Evolutionary conservation across 2,329 filamentous ascomycete species (phyloP), one percentile per base, ranked within the genome.

Genomic region (Aspergillus neotritici): DNA sequence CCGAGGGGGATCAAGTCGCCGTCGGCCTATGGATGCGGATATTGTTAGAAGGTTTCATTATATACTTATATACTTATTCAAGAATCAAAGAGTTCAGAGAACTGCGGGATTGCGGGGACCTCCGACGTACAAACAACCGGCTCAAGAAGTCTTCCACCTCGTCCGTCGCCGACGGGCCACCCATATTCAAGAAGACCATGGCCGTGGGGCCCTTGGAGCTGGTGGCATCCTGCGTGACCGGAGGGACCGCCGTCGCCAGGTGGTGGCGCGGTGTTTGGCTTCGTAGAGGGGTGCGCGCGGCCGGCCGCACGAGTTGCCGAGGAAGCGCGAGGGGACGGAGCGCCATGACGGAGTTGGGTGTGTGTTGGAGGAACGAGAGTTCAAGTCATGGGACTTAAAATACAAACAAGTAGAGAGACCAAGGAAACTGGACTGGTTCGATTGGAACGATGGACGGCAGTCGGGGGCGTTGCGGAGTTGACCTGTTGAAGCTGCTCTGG

Each of bases 151-250:
- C 82, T 56, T 84, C 83, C 30, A 98, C 93, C 71, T 98, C 89
- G 54, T 83, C 80, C 4, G 84, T 86, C 4, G 86, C 95, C 1
- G 87, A 86, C 3, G 93, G 93, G 0, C 93, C 93, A 47, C 93
- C 93, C 93, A 98, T 98, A 70, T 98, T 98, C 71, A 98, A 80
- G 62, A 98, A 96, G 11, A 98, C 93, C 82, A 98, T 97, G 34
- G 93, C 93, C 4, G 93, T 98, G 6, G 90, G 89, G 0, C 91
- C 91, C 61, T 87, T 78, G 3, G 78, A 75, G 37, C 77, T 79
- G 1, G 79, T 79, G 5, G 78, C 75, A 76, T 88, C 77, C 65
- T 94, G 87, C 0, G 86, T 90, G 15, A 93, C 87, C 6, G 87
- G 86, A 9, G 86, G 85, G 4, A 80, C 81, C 13, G 76, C 73